phyloP scores from a whole-genome alignment of 2,329 filamentous ascomycete genomes.

The Colletotrichum godetiae region DNA sequence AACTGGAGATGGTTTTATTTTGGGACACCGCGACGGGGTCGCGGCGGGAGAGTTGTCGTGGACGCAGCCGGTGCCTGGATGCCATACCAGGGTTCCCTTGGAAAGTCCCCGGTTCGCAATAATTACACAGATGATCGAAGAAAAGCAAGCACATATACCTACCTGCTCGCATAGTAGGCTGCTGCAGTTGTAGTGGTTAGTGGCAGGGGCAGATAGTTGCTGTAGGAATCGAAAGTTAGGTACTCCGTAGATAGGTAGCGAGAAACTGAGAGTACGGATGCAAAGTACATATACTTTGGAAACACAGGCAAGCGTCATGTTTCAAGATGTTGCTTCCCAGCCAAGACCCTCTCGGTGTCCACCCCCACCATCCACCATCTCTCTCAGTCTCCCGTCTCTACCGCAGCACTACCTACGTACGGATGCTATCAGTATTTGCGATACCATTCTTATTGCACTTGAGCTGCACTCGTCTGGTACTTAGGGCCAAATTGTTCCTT shows the following conservation, averaged over 20 bases:
- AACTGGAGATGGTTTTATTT: not conserved
- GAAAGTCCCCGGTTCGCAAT: not conserved
- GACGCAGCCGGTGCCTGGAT: not conserved
- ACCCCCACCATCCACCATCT: slow-evolving; percentile 32
- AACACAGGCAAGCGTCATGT: slow-evolving; percentile 27
- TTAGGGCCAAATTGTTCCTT: not conserved
- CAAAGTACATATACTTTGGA: not conserved
- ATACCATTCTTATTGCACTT: not conserved
- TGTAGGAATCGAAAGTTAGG: not conserved
- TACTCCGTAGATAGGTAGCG: too few relatives aligned
- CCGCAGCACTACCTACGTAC: too few relatives aligned
- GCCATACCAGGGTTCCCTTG: slow-evolving; percentile 13
- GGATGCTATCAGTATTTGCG: not conserved
- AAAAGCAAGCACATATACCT: not conserved
- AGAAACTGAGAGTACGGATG: not conserved
- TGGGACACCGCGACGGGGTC: not conserved
- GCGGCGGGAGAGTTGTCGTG: not conserved
- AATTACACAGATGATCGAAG: not conserved
- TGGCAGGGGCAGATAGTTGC: not conserved
- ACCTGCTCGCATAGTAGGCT: not conserved
- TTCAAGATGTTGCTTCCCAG: slow-evolving; percentile 17
- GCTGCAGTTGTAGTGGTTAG: not conserved
- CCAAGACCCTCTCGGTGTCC: slow-evolving; percentile 21
- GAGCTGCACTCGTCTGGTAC: not conserved
- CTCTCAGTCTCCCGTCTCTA: not conserved